Conservation (phyloP, 768 basidiomycete genomes). For the Cantharellus cinnabarinus region DNA sequence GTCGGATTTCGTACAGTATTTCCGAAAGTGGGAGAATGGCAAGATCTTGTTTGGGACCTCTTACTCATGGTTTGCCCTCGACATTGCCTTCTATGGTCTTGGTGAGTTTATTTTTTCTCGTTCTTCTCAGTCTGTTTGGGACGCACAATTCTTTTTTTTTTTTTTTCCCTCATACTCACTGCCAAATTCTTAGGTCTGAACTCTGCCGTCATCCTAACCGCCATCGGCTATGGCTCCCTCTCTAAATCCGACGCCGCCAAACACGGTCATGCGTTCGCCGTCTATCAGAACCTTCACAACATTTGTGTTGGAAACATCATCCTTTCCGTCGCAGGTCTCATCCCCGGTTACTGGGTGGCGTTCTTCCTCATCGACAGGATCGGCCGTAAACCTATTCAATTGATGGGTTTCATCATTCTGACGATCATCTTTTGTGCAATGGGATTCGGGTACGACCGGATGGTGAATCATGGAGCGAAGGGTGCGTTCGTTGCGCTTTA, state of each 20-base stretch:
- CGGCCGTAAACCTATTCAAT: conserved; percentile 60
- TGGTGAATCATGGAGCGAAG: conserved; percentile 6
- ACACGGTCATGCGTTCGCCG: neutral
- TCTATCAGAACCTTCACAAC: conserved; percentile 38
- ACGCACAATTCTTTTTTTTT: neutral
- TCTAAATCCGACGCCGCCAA: neutral
- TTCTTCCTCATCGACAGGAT: conserved; percentile 10
- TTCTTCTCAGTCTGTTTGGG: neutral
- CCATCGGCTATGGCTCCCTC: conserved; percentile 46
- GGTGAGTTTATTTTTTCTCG: neutral
- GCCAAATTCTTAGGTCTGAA: conserved; percentile 34
- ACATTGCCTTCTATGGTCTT: conserved; percentile 77
- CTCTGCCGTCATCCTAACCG: conserved; percentile 48
- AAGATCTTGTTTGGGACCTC: conserved; percentile 62
- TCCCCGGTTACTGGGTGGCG: conserved; percentile 16
- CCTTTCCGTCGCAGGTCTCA: conserved; percentile 13
- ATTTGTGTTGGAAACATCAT: conserved; percentile 43
- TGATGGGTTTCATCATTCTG: conserved; percentile 11
- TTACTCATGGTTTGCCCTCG: conserved; percentile 80
- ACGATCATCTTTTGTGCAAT: conserved; percentile 11
- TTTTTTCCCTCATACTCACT: neutral
- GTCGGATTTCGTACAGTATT: conserved; percentile 42
- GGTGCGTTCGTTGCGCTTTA: conserved; percentile 13
- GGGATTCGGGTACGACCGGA: conserved; percentile 13
- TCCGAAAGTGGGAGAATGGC: conserved; percentile 51